Evolutionary conservation across 2,329 filamentous ascomycete genomes (phyloP), one percentile per base, ranked within the genome.

Genomic region (Tolypocladium nubicola): DNA sequence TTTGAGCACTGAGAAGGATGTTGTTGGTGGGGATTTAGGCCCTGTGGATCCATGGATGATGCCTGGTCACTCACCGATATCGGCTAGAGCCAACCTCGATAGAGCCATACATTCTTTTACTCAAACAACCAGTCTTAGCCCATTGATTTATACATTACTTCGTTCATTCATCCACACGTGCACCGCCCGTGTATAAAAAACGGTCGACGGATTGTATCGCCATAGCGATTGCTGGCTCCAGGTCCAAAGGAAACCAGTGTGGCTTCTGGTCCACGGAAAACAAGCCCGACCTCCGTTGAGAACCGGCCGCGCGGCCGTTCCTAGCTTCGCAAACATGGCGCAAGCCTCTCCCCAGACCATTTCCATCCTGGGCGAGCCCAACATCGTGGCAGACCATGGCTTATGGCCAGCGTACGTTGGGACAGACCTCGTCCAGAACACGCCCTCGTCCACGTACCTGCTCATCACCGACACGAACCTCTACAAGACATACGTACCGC

Each of bases 391-490:
- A 67, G 90, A 97, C 70, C 90, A 96, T 70, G 90, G 88, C 62
- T 83, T 99, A 57, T 97, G 92, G 90, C 83, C 87, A 61, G 81
- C 81, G 68, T 94, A 89, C 70, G 86, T 97, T 61, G 85, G 86
- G 56, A 75, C 85, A 64, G 93, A 99, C 73, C 80, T 99, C 57
- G 78, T 97, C 61, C 75, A 80, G 57, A 89, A 87, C 69, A 79
- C 94, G 60, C 74, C 82, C 54, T 94, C 92, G 23, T 95, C 91
- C 21, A 97, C 93, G 60, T 99, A 97, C 71, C 88, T 97, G 58
- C 86, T 99, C 60, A 89, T 99, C 67, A 97, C 94, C 72, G 94
- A 99, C 75, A 96, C 92, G 52, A 97, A 97, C 70, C 83, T 99
- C 60, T 83, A 82, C 60, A 80, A 86, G 26, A 81, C 86, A 65